Evolutionary conservation across 306 rosid species (phyloP).

Genomic region (Comarum palustre): DNA sequence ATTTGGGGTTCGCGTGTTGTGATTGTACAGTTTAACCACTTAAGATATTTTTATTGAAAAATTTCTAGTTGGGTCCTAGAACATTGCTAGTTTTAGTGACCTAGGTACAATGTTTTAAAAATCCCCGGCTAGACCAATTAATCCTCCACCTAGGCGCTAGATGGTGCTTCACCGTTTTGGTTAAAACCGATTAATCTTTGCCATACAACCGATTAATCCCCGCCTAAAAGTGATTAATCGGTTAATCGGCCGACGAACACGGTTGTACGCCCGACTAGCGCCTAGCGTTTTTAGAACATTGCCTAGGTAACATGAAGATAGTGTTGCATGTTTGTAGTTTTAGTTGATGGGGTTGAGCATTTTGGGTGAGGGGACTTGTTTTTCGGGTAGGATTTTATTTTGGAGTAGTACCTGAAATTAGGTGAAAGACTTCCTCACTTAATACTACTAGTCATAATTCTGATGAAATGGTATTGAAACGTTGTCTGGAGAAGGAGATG

Average conservation of each 20-base stretch:
- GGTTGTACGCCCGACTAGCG: no score
- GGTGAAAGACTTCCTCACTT: not conserved
- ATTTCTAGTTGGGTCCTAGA: not conserved
- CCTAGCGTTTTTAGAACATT: no score
- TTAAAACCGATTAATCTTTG: no score
- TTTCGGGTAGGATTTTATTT: not conserved
- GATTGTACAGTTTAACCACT: not conserved
- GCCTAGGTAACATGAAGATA: not conserved
- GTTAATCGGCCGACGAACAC: no score
- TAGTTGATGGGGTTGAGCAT: not conserved
- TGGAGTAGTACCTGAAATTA: not conserved
- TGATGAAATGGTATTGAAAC: not conserved
- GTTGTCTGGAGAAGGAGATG: not conserved
- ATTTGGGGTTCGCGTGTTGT: not conserved
- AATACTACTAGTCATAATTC: not conserved
- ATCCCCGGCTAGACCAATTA: no score
- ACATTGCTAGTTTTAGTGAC: not conserved
- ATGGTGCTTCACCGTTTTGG: no score
- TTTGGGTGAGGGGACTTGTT: not conserved
- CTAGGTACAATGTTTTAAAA: no score
- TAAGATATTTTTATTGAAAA: not conserved
- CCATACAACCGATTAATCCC: no score
- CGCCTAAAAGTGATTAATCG: no score
- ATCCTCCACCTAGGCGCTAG: no score
- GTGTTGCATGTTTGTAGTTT: not conserved